Evolutionary conservation across 208 protist genomes (phyloP), one percentile per base, ranked within the genome.

Genomic region (Crithidia brevicula): DNA sequence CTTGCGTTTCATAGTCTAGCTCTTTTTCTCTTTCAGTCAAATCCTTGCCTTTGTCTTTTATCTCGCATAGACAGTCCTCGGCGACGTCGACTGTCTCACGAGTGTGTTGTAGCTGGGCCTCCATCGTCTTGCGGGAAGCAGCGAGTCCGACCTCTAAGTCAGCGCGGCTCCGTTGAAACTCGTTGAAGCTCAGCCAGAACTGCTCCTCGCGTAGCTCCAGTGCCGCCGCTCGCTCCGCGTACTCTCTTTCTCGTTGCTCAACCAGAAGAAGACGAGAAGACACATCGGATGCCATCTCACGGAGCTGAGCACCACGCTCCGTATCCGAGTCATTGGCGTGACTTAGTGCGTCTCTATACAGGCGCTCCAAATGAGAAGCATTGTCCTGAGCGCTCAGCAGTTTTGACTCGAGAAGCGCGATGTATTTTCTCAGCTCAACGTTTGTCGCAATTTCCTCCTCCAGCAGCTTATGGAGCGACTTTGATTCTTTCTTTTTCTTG

Each of bases 381-480:
- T 18, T 43, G 15, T 64, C 47, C 6, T 50, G 20, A 33, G 63
- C 53, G 16, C 22, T 18, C 10, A 33, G 9, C 4, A 75, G 45
- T 38, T 64, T 53, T 3, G 49, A 25, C 51, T 75, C 54, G 15
- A 75, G 51, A 23, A 75, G 23, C 0, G 53, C 42, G n/a, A 68
- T 64, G 43, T 57, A 36, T 27, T 75, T 68, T 33, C 69, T 62
- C 33, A 75, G 53, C 28, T 75, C 43, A 1, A 57, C 36, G 16
- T 75, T 68, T n/a, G 45, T 46, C 9, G 52, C 33, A 4, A 69
- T 38, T 34, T 75, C 61, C 25, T 75, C 45, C 33, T 61, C 40
- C 1, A 75, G 46, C 31, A 59, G 49, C 3, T 49, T 51, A 8
- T 47, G 43, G 15, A 75, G 47, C 7, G 27, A 38, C 46, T 57